A percentile compares a stretch with the other conserved stretches of the same genome.
Evolutionary conservation across 2,329 filamentous ascomycete genomes (phyloP).

Genomic region (Colletotrichum cuscutae): DNA sequence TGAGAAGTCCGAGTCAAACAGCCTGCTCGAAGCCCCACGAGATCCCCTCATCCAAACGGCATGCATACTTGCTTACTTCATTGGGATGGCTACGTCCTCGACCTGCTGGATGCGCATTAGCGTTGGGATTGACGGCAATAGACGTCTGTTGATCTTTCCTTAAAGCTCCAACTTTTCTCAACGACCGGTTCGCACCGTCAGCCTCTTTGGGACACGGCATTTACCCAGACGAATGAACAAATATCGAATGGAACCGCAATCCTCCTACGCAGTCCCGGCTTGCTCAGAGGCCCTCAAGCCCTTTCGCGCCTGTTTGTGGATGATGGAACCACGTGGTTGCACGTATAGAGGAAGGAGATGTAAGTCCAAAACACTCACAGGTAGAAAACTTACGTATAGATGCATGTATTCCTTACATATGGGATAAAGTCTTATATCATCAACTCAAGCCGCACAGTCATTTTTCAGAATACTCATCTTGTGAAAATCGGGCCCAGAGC

Average conservation of each 20-base stretch:
- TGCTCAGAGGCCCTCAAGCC: not conserved
- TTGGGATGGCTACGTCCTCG: not conserved
- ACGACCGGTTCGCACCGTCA: not conserved
- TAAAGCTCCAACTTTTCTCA: not conserved
- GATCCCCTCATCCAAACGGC: not conserved
- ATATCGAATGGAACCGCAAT: too few relatives aligned
- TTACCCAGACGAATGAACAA: not conserved
- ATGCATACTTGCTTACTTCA: not conserved
- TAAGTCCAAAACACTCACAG: too few relatives aligned
- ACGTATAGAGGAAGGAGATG: not conserved
- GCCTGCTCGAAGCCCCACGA: not conserved
- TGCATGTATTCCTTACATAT: too few relatives aligned
- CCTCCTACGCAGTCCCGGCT: not conserved
- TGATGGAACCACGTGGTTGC: not conserved
- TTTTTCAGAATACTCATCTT: too few relatives aligned
- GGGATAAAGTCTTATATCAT: too few relatives aligned
- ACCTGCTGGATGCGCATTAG: not conserved
- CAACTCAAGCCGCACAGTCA: too few relatives aligned
- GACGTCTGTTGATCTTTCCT: slow-evolving; percentile 5
- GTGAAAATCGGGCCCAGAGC: too few relatives aligned
- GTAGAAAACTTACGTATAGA: not conserved
- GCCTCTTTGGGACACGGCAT: not conserved
- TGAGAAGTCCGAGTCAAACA: not conserved
- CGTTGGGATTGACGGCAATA: slow-evolving; percentile 10
- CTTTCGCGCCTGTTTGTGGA: not conserved